phyloP scores from a whole-genome alignment of 2,329 filamentous ascomycete species.

The Lasiodiplodia gonubiensis region DNA sequence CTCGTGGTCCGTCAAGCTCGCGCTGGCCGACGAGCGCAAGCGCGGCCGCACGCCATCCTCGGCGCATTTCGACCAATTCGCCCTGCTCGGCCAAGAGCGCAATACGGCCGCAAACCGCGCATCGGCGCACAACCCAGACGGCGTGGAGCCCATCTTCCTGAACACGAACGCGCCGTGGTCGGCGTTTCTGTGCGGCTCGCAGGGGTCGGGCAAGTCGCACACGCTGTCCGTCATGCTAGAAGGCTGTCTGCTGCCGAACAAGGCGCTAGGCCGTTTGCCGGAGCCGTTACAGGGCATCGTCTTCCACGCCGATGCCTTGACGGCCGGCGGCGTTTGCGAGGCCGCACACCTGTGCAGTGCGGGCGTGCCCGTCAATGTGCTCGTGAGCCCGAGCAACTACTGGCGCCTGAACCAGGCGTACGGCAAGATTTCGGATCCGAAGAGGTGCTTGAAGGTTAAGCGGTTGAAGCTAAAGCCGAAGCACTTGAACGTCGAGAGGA shows the following conservation, averaged over 20 bases:
- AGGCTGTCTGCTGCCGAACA: slow-evolving; percentile 58
- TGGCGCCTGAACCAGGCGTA: slow-evolving; percentile 52
- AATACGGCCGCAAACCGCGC: no score
- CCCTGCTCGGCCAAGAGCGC: slow-evolving; percentile 25
- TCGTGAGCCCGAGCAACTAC: slow-evolving; percentile 59
- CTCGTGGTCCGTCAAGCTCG: slow-evolving; percentile 26
- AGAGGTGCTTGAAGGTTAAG: slow-evolving; percentile 51
- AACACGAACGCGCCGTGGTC: slow-evolving; percentile 64
- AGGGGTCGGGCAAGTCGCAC: slow-evolving; percentile 68
- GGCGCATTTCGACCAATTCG: slow-evolving; percentile 24
- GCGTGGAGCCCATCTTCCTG: slow-evolving; percentile 47
- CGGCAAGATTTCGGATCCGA: slow-evolving; percentile 31
- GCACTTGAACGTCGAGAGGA: slow-evolving; percentile 58
- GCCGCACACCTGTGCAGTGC: slow-evolving; percentile 60
- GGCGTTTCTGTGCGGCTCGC: slow-evolving; percentile 67
- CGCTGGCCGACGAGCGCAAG: slow-evolving; percentile 2
- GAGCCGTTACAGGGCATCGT: slow-evolving; percentile 64
- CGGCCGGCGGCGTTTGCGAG: slow-evolving; percentile 59
- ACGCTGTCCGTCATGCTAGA: slow-evolving; percentile 66
- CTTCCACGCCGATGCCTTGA: slow-evolving; percentile 58
- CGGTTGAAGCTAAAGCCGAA: slow-evolving; percentile 54
- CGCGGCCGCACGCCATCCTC: not conserved
- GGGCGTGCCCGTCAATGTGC: slow-evolving; percentile 55
- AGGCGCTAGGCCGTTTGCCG: slow-evolving; percentile 52
- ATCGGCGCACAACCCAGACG: not conserved